Conservation (phyloP, 768 basidiomycete genomes). For the Lactarius vividus region DNA sequence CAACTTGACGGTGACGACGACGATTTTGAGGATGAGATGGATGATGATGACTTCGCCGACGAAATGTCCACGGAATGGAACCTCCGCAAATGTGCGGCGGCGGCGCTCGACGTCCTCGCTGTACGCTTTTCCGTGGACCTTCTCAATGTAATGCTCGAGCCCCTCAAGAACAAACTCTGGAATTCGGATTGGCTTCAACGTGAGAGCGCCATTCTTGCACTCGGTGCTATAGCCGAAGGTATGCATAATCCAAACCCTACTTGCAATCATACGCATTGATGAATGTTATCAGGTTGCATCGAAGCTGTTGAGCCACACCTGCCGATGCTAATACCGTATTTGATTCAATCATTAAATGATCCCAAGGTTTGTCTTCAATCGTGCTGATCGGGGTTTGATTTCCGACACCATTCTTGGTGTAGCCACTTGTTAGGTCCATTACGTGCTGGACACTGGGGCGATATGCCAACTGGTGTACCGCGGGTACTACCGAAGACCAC, state of each 20-base stretch:
- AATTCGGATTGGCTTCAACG: constrained; percentile 89
- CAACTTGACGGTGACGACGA: constrained; percentile 83
- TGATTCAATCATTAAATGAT: constrained; percentile 87
- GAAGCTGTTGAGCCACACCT: constrained; percentile 94
- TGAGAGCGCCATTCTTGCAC: constrained; percentile 92
- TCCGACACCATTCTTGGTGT: constrained; percentile 21
- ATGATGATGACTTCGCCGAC: constrained; percentile 92
- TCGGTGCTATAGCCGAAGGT: constrained; percentile 99
- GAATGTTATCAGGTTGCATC: constrained; percentile 72
- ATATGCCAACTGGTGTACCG: constrained; percentile 97
- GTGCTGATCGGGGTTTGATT: constrained; percentile 2
- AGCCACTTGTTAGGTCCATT: constrained; percentile 97
- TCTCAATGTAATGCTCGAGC: constrained; percentile 82
- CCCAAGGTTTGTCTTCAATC: constrained; percentile 61
- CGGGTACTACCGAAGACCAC: constrained; percentile 79
- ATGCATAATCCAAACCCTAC: constrained; percentile 28
- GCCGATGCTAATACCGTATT: constrained; percentile 88
- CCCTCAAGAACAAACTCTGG: constrained; percentile 92
- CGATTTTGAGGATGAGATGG: constrained; percentile 66
- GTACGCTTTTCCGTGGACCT: constrained; percentile 90
- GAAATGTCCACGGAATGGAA: constrained; percentile 99
- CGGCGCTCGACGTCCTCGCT: constrained; percentile 94
- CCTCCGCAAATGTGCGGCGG: constrained; percentile 95
- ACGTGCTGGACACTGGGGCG: constrained; percentile 99
- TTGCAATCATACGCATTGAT: neutral